phyloP scores from a whole-genome alignment of 345 rosid species.

The Raphanus sativus region DNA sequence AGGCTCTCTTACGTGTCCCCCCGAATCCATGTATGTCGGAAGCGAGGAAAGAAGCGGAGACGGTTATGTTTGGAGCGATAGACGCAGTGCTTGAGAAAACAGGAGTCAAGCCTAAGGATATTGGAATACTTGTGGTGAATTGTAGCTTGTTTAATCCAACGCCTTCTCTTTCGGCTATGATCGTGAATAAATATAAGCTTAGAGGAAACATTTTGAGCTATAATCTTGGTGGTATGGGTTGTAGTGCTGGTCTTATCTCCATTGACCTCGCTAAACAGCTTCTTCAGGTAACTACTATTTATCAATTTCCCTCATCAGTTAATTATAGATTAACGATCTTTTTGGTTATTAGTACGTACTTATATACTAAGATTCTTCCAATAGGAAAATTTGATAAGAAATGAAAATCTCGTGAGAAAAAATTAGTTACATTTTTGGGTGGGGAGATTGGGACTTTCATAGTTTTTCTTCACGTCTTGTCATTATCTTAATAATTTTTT shows the following conservation, averaged over 20 bases:
- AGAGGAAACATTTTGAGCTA: conserved; percentile 47
- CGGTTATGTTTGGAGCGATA: conserved; percentile 50
- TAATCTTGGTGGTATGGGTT: conserved; percentile 64
- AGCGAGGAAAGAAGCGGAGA: conserved; percentile 27
- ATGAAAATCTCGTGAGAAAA: background rate
- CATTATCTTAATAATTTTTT: conserved; percentile 12
- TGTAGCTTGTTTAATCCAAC: background rate
- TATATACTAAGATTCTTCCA: background rate
- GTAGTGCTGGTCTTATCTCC: conserved; percentile 58
- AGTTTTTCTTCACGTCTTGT: conserved; percentile 32
- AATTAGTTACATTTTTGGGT: background rate
- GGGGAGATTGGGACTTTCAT: conserved; percentile 8
- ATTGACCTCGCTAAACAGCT: conserved; percentile 58
- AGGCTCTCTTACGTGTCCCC: conserved; percentile 39
- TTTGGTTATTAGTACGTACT: background rate
- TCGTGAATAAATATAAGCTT: conserved; percentile 51
- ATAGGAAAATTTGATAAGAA: background rate
- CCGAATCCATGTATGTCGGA: conserved; percentile 4
- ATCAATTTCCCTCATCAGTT: background rate
- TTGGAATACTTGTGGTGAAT: conserved; percentile 43
- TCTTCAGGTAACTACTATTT: conserved; percentile 44
- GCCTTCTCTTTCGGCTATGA: background rate
- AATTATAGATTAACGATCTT: background rate
- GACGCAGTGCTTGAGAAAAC: conserved; percentile 50
- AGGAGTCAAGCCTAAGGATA: conserved; percentile 38